These are phyloP conservation scores for Botrytis sinoallii DNA, from an alignment of 2,329 filamentous ascomycete genomes.

Conservation along the genomic window DNA sequence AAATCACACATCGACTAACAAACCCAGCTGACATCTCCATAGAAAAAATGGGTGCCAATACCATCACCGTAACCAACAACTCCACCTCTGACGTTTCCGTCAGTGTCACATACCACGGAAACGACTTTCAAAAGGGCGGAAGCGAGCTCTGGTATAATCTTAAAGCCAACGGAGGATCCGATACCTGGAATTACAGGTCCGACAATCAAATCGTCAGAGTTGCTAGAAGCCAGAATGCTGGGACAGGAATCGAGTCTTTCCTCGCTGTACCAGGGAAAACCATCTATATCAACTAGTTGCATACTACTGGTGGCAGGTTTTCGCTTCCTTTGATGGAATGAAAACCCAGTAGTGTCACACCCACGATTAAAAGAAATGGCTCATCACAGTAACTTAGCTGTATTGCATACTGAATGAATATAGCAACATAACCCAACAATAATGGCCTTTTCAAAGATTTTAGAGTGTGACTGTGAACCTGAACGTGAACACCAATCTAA, in stretches of 20 bases:
- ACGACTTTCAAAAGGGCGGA: conserved; percentile 15
- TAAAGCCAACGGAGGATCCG: conserved; percentile 2
- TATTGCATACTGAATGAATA: background rate
- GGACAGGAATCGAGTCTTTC: background rate
- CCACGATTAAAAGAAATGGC: background rate
- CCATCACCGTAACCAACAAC: conserved; percentile 15
- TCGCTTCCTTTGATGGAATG: background rate
- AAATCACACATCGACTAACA: background rate
- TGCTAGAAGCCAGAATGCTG: conserved; percentile 4
- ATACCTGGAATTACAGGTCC: conserved; percentile 4
- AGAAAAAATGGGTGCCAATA: conserved; percentile 8
- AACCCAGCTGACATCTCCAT: background rate
- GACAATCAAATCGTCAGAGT: background rate
- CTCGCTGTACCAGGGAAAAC: background rate
- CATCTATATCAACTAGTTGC: background rate
- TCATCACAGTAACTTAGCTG: background rate
- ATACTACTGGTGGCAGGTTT: background rate
- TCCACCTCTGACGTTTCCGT: background rate
- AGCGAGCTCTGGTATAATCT: background rate
- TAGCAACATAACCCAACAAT: background rate
- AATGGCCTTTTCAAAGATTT: background rate
- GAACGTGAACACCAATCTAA: background rate
- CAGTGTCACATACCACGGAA: background rate
- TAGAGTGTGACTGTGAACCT: background rate
- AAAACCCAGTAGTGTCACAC: background rate